phyloP scores from a whole-genome alignment of 2,329 filamentous ascomycete species.

The Tolypocladium tropicale region DNA sequence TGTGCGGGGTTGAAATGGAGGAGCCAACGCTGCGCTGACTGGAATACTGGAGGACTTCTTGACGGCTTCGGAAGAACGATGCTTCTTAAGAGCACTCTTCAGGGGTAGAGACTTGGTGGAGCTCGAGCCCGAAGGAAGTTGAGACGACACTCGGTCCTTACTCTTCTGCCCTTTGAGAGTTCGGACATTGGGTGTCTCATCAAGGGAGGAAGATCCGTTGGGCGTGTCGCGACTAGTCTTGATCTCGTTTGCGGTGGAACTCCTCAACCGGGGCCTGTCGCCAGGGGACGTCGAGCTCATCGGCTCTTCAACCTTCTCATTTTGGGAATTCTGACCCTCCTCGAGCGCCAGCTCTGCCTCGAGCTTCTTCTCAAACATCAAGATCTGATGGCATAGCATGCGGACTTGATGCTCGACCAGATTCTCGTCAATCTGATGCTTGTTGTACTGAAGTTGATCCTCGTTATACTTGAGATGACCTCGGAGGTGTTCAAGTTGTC shows the following conservation, averaged over 20 bases:
- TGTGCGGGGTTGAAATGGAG: conserved; percentile 35
- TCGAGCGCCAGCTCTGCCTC: conserved; percentile 36
- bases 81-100: conserved; percentile 7
- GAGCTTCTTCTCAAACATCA: conserved; percentile 37
- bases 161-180: conserved; percentile 3
- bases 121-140: conserved; percentile 13
- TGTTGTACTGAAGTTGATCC: conserved; percentile 50
- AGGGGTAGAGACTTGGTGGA: conserved; percentile 16
- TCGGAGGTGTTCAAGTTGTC: conserved; percentile 43
- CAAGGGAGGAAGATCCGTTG: conserved; percentile 6
- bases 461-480: conserved; percentile 45
- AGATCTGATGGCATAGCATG: conserved; percentile 33
- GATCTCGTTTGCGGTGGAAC: conserved; percentile 6
- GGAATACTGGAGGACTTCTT: conserved; percentile 29
- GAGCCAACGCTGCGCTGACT: conserved; percentile 35
- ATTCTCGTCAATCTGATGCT: conserved; percentile 50
- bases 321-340: conserved; percentile 28
- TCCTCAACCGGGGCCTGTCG: conserved; percentile 4
- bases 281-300: conserved; percentile 8
- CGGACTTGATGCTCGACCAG: conserved; percentile 33
- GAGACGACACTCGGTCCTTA: conserved; percentile 7
- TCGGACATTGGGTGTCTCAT: conserved; percentile 5
- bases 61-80: conserved; percentile 10
- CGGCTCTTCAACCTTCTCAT: conserved; percentile 14
- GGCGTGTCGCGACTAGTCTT: conserved; percentile 6